phyloP scores from a whole-genome alignment of 2,329 filamentous ascomycete genomes.

The Hymenoscyphus fraxineus region DNA sequence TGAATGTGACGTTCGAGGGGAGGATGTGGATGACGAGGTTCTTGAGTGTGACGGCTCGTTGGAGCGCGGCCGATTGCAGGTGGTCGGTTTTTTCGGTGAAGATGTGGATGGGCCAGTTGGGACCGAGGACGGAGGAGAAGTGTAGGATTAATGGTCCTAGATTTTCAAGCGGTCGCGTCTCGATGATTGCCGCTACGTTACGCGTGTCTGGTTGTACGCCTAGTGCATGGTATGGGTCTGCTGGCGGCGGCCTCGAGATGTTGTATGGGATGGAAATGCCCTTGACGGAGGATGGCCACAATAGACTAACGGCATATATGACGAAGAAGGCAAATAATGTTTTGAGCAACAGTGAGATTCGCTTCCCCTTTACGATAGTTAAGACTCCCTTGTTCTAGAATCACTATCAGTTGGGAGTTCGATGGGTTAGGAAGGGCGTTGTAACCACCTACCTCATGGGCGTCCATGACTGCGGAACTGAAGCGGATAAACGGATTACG shows the following conservation, averaged over 20 bases:
- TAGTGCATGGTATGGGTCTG: not conserved
- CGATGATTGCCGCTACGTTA: slow-evolving; percentile 34
- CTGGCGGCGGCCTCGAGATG: not conserved
- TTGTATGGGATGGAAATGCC: not conserved
- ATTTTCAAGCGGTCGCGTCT: slow-evolving; percentile 31
- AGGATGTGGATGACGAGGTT: slow-evolving; percentile 37
- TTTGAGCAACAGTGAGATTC: not conserved
- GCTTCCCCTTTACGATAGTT: not conserved
- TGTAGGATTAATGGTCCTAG: slow-evolving; percentile 37
- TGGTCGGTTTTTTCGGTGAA: slow-evolving; percentile 32
- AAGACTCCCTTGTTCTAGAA: not conserved
- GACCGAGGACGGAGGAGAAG: slow-evolving; percentile 39
- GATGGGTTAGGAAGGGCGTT: not conserved
- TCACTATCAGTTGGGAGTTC: not conserved
- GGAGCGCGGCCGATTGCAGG: slow-evolving; percentile 33
- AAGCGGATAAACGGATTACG: not conserved
- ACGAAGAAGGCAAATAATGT: not conserved
- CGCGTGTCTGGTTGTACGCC: not conserved
- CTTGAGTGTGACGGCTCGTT: slow-evolving; percentile 33
- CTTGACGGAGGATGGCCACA: not conserved
- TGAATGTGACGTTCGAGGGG: slow-evolving; percentile 34
- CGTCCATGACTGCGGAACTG: not conserved
- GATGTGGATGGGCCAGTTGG: slow-evolving; percentile 41
- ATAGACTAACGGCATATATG: not conserved
- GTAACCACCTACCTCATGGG: not conserved